Base-by-base conservation (phyloP, 176 grass and related monocot genomes). In the Phyllostachys edulis region DNA sequence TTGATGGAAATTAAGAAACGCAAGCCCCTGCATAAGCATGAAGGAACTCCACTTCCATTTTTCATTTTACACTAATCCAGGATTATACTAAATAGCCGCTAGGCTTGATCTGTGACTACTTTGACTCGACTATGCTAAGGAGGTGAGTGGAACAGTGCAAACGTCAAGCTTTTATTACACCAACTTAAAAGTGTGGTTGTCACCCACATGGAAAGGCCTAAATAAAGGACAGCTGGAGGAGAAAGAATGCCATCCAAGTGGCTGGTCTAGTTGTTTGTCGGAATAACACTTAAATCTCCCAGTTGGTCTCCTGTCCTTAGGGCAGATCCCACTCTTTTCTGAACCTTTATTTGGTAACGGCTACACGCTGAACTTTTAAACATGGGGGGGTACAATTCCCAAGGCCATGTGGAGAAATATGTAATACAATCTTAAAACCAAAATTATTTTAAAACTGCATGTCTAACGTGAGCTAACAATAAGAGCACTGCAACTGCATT, bases 201-300 rank as follows among this genome's bases (percentile, higher is more conserved):
- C 92, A 80, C 67, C 87, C 92, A 91, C 94, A 94, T 92, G 94
- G 39, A 75, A 67, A 87, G 71, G 70, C 67, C 45, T 52, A 52
- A 86, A 71, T 20, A 65, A 65, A 77, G 56, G 79, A 89, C 83
- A 97, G 82, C 79, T 92, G 90, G 87, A 86, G 62, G 51, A 32
- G 72, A 94, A 73, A 82, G 77, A 84, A 71, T 77, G 83, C 89
- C 71, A 86, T 86, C 84, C 89, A 91, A 88, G 69, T 85, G 84
- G 76, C 47, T 62, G 39, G 63, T 91, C 52, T 72, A 87, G 84
- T 87, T 37, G 9, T 62, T 73, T 77, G 66, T 82, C 69, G 73
- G 88, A 77, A 75, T 23, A 74, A 24, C 52, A 34, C 73, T 85
- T 51, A 73, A 86, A 68, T 92, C 71, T 69, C 70, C 85, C 73